phyloP scores from a whole-genome alignment of 345 rosid species.

The Boechera stricta region DNA sequence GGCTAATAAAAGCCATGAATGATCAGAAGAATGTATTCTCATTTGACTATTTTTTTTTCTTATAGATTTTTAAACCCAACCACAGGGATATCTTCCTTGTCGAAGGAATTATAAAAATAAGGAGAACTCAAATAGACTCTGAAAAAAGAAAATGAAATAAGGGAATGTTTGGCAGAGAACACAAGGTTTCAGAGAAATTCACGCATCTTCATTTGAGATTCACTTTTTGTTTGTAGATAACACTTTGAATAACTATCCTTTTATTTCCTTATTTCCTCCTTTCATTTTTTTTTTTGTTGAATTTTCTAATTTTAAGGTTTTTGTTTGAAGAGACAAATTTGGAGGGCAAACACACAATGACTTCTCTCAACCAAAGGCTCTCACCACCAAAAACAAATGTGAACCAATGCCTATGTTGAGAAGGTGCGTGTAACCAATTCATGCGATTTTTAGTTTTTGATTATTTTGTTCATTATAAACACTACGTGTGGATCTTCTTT shows the following conservation, averaged over 20 bases:
- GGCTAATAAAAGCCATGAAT: conserved; percentile 42
- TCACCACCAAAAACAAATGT: conserved; percentile 1
- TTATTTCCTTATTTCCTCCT: conserved; percentile 10
- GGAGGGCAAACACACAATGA: conserved; percentile 36
- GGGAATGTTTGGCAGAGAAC: conserved; percentile 29
- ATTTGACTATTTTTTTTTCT: conserved; percentile 21
- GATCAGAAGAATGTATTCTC: conserved; percentile 34
- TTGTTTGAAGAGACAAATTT: conserved; percentile 39
- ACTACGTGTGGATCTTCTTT: background rate
- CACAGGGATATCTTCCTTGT: conserved; percentile 15
- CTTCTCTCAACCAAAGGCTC: conserved; percentile 28
- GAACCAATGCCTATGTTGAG: conserved; percentile 6
- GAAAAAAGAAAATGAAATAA: conserved; percentile 28
- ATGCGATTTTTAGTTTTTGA: background rate
- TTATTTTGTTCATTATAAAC: background rate
- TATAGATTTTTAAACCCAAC: background rate
- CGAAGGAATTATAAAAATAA: conserved; percentile 25
- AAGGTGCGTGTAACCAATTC: background rate
- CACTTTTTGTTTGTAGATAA: conserved; percentile 26
- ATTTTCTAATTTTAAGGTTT: conserved; percentile 35
- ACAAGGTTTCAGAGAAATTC: conserved; percentile 43
- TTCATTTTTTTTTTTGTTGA: conserved; percentile 24
- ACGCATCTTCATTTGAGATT: conserved; percentile 36
- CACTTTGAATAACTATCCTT: conserved; percentile 6
- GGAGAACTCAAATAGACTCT: conserved; percentile 28